Percentiles rank a stretch among this genome's conserved stretches.
Conservation (phyloP, 345 rosid species). For the Mercurialis annua region DNA sequence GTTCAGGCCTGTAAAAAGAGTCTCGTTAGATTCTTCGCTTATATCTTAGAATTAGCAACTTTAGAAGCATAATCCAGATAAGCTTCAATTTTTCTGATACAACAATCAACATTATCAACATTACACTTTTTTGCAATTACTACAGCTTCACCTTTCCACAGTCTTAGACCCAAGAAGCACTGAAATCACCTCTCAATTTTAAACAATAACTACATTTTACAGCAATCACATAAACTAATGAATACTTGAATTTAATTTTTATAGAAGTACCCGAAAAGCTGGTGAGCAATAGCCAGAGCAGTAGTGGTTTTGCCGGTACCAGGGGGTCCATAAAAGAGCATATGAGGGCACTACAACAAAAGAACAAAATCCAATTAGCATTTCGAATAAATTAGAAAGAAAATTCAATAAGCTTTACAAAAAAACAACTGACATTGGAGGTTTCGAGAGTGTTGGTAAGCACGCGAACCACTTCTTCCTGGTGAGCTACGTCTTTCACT, state of each 20-base stretch:
- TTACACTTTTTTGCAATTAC: not conserved
- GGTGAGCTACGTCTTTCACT: slow-evolving; percentile 90
- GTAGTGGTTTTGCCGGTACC: slow-evolving; percentile 98
- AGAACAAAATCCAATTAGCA: slow-evolving; percentile 22
- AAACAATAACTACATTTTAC: not conserved
- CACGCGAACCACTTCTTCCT: slow-evolving; percentile 97
- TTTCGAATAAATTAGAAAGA: slow-evolving; percentile 1
- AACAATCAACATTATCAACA: not conserved
- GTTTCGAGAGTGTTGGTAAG: slow-evolving; percentile 96
- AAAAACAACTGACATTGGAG: slow-evolving; percentile 37
- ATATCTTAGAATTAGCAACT: not conserved
- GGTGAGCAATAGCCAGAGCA: slow-evolving; percentile 91
- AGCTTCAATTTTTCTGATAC: not conserved
- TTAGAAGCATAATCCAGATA: not conserved
- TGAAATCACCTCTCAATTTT: not conserved
- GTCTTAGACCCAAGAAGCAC: not conserved
- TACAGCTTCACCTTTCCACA: not conserved
- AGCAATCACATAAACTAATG: not conserved
- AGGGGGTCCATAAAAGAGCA: slow-evolving; percentile 96
- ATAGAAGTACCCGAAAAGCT: slow-evolving; percentile 68
- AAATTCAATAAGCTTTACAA: not conserved
- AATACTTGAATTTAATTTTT: not conserved
- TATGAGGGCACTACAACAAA: slow-evolving; percentile 70
- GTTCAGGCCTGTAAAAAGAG: slow-evolving; percentile 64
- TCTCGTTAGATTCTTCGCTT: not conserved